phyloP scores from a whole-genome alignment of 176 grass and related monocot species.

The Carex myosuroides region DNA sequence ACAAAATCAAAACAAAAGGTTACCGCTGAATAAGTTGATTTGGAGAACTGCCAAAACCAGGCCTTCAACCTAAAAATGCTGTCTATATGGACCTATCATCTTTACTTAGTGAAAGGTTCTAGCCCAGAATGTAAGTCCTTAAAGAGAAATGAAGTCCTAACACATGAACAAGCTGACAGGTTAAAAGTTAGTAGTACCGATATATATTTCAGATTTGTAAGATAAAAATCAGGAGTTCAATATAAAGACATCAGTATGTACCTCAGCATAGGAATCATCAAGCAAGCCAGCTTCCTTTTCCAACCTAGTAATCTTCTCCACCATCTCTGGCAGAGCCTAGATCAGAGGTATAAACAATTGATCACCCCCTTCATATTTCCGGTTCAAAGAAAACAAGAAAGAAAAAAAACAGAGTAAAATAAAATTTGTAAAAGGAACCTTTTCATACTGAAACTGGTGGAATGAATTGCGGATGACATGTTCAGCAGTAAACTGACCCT shows the following conservation, averaged over 20 bases:
- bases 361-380: not conserved
- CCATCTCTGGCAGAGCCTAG: conserved; percentile 81
- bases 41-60: not conserved
- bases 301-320: conserved; percentile 69
- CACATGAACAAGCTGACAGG: not conserved
- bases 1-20: conserved; percentile 20
- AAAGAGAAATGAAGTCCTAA: not conserved
- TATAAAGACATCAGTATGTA: conserved; percentile 17
- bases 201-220: not conserved
- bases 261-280: conserved; percentile 86
- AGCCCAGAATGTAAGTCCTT: not conserved
- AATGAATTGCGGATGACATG: conserved; percentile 97
- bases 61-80: not conserved
- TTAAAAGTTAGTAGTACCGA: not conserved
- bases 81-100: not conserved
- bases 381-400: conserved; percentile 5
- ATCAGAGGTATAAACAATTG: conserved; percentile 14
- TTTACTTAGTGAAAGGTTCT: not conserved
- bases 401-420: conserved; percentile 17
- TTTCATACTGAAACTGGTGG: conserved; percentile 98
- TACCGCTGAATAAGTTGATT: not conserved
- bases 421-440: conserved; percentile 40
- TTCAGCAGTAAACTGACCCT: conserved; percentile 98
- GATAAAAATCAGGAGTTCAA: not conserved
- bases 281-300: conserved; percentile 82